Evolutionary conservation across 768 basidiomycete genomes (phyloP).

Genomic region (Xerocomus potaroensis): DNA sequence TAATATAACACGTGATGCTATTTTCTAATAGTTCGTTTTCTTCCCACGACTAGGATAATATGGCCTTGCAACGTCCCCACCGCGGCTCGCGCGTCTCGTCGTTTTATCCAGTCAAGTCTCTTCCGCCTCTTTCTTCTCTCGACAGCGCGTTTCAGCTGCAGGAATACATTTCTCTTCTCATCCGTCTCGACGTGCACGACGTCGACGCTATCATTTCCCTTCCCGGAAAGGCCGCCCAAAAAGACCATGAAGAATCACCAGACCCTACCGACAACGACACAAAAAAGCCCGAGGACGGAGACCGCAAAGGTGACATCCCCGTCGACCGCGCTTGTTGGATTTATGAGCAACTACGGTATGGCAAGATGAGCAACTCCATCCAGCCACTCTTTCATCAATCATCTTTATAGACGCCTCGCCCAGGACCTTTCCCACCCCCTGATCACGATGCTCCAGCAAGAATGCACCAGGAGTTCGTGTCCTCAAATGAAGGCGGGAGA

Average conservation of each 20-base stretch:
- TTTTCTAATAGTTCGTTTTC: too few relatives aligned
- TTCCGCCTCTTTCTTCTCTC: constrained; percentile 66
- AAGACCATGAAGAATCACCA: constrained; percentile 22
- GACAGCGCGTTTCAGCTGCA: constrained; percentile 94
- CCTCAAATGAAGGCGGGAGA: constrained; percentile 99
- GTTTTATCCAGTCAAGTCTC: constrained; percentile 71
- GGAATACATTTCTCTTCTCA: constrained; percentile 88
- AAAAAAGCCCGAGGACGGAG: constrained; percentile 28
- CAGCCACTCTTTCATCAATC: background rate
- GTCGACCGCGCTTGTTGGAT: constrained; percentile 88
- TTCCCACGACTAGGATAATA: constrained; percentile 22
- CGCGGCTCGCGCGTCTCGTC: constrained; percentile 76
- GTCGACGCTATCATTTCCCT: constrained; percentile 76
- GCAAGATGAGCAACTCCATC: constrained; percentile 12
- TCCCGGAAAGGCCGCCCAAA: constrained; percentile 46
- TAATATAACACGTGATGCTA: constrained; percentile 16
- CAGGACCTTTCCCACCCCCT: constrained; percentile 85
- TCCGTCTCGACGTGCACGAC: constrained; percentile 83
- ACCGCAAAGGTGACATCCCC: constrained; percentile 42
- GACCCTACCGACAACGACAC: constrained; percentile 29
- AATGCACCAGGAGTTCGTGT: constrained; percentile 82
- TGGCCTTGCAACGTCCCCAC: constrained; percentile 57
- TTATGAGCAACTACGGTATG: constrained; percentile 65
- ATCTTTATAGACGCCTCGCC: constrained; percentile 62
- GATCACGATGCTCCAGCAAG: constrained; percentile 79